Conservation (phyloP, 805 yeast species). For the Metschnikowia colocasiae region DNA sequence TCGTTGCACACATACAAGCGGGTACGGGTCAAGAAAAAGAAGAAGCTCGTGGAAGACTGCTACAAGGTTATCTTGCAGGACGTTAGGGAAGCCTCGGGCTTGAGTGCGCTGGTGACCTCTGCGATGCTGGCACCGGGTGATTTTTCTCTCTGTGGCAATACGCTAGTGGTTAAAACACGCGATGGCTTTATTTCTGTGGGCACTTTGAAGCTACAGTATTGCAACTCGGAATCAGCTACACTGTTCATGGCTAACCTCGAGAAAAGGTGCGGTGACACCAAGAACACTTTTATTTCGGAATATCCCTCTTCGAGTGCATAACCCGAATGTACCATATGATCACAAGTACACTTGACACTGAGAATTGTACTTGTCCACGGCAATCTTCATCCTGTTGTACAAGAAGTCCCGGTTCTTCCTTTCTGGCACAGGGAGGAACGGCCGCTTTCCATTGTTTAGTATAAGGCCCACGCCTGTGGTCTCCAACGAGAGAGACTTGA, state of each 20-base stretch:
- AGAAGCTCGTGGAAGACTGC: slow-evolving; percentile 23
- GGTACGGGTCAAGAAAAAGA: slow-evolving; percentile 33
- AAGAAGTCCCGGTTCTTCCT: slow-evolving; percentile 57
- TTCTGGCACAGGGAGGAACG: slow-evolving; percentile 78
- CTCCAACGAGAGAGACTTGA: slow-evolving; percentile 72
- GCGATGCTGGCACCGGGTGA: slow-evolving; percentile 20
- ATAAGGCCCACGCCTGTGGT: slow-evolving; percentile 72
- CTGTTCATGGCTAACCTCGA: slow-evolving; percentile 42
- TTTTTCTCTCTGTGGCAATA: slow-evolving; percentile 16
- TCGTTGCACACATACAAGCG: slow-evolving; percentile 45
- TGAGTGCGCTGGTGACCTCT: background rate
- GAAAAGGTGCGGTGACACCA: slow-evolving; percentile 45
- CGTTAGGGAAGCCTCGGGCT: slow-evolving; percentile 17
- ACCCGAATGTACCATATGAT: background rate
- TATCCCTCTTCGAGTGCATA: background rate
- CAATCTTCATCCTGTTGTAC: slow-evolving; percentile 70
- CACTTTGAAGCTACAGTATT: slow-evolving; percentile 53
- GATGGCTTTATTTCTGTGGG: slow-evolving; percentile 41
- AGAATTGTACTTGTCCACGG: slow-evolving; percentile 78
- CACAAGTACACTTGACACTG: slow-evolving; percentile 48
- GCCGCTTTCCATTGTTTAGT: slow-evolving; percentile 43
- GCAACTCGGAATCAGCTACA: slow-evolving; percentile 41
- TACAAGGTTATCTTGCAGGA: slow-evolving; percentile 46
- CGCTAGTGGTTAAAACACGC: slow-evolving; percentile 39
- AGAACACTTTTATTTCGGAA: slow-evolving; percentile 7